Evolutionary conservation across 129 eudicot species (phyloP).

Genomic region (Artemisia annua): DNA sequence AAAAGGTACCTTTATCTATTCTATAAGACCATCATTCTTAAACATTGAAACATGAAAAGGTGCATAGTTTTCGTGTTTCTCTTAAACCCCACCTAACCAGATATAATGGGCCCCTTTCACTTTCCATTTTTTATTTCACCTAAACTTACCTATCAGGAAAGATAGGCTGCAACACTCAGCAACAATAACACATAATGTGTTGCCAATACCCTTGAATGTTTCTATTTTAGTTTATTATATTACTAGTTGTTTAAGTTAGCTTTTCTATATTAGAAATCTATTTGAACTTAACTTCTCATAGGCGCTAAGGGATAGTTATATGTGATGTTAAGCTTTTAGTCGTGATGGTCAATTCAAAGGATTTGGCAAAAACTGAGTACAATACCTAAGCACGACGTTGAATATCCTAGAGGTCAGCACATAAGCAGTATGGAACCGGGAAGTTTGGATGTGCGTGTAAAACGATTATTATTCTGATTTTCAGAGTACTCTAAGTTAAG

Average conservation of each 20-base stretch:
- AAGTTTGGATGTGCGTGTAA: neutral
- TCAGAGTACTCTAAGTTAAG: too few species aligned
- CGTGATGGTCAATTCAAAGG: neutral
- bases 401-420: neutral
- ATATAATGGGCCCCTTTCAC: slow-evolving; percentile 50
- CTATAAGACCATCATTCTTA: slow-evolving; percentile 29
- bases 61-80: slow-evolving; percentile 43
- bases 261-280: slow-evolving; percentile 12
- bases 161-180: slow-evolving; percentile 19
- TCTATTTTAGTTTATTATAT: slow-evolving; percentile 2
- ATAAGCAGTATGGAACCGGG: neutral
- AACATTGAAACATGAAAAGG: slow-evolving; percentile 33
- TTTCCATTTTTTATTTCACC: slow-evolving; percentile 13
- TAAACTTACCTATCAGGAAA: slow-evolving; percentile 29
- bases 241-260: slow-evolving; percentile 1
- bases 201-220: slow-evolving; percentile 4
- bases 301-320: neutral
- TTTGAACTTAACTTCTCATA: slow-evolving; percentile 10
- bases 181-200: slow-evolving; percentile 12
- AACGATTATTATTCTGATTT: too few species aligned
- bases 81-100: slow-evolving; percentile 38
- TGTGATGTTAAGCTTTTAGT: neutral
- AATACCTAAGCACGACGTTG: neutral
- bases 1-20: slow-evolving; percentile 20
- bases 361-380: neutral